Conservation (phyloP, 1,139 yeast genomes). For the Suhomyces chickasaworum region DNA sequence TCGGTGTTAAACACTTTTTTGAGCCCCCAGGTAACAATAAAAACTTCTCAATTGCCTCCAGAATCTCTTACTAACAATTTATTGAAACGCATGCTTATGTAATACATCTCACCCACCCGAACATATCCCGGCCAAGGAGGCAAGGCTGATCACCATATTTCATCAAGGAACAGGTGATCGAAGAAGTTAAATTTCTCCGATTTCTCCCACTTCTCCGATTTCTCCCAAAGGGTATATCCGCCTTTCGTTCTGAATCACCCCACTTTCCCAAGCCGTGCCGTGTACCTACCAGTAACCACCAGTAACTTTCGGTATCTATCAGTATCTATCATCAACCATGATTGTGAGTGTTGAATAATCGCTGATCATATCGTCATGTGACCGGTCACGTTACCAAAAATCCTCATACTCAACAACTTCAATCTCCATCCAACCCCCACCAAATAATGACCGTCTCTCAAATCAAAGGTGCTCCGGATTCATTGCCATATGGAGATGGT, state of each 20-base stretch:
- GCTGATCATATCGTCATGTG: background rate
- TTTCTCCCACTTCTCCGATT: too few relatives aligned
- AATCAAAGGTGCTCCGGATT: background rate
- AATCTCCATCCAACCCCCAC: background rate
- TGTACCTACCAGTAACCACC: background rate
- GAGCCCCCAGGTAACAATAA: background rate
- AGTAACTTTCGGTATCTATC: background rate
- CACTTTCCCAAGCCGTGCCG: background rate
- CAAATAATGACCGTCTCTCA: conserved; percentile 8
- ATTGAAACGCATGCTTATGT: background rate
- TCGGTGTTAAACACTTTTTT: background rate
- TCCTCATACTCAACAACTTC: background rate
- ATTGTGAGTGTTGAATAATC: too few relatives aligned
- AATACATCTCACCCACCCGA: background rate
- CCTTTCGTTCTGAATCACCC: background rate
- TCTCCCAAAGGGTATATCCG: background rate
- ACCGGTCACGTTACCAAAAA: background rate
- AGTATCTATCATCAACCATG: background rate
- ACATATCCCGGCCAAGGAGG: too few relatives aligned
- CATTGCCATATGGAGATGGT: conserved; percentile 54
- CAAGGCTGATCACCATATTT: background rate
- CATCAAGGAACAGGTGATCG: background rate
- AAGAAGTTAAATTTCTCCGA: background rate
- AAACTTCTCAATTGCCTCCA: background rate
- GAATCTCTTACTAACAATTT: background rate